phyloP scores from a whole-genome alignment of 768 basidiomycete species.

The Candolleomyces efflorescens region DNA sequence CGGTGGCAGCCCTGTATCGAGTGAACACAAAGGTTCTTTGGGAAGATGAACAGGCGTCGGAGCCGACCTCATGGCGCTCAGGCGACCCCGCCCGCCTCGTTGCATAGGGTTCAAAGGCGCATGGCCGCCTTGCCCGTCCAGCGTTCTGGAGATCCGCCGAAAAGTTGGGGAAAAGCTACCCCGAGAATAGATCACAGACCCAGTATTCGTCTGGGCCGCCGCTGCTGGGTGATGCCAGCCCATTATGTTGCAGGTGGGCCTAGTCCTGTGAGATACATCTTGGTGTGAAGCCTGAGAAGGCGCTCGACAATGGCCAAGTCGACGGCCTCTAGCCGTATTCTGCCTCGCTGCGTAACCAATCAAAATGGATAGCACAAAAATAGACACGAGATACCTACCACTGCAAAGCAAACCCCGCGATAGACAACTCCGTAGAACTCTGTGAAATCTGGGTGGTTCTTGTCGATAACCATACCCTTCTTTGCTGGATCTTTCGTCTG shows the following conservation, averaged over 20 bases:
- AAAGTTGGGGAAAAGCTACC: no score
- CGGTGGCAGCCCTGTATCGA: background rate
- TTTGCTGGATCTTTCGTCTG: conserved; percentile 33
- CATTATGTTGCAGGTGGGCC: conserved; percentile 9
- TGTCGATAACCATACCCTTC: conserved; percentile 26
- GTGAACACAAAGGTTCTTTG: background rate
- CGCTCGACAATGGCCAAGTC: conserved; percentile 31
- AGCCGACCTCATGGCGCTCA: no score
- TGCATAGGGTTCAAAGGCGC: no score
- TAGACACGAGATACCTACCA: conserved; percentile 30
- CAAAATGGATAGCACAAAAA: background rate
- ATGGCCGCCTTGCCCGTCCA: no score
- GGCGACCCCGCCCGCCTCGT: no score
- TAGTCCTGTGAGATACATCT: conserved; percentile 41
- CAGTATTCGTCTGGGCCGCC: no score
- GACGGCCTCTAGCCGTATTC: conserved; percentile 34
- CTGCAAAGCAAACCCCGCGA: conserved; percentile 46
- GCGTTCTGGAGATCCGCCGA: no score
- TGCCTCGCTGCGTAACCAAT: conserved; percentile 30
- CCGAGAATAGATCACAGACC: no score
- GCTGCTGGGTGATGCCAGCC: background rate
- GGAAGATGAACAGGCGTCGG: no score
- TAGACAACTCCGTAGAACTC: conserved; percentile 44
- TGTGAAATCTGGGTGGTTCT: conserved; percentile 48
- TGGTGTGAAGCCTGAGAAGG: conserved; percentile 38